Conservation (phyloP, 345 rosid species). For the Camelina hispida region DNA sequence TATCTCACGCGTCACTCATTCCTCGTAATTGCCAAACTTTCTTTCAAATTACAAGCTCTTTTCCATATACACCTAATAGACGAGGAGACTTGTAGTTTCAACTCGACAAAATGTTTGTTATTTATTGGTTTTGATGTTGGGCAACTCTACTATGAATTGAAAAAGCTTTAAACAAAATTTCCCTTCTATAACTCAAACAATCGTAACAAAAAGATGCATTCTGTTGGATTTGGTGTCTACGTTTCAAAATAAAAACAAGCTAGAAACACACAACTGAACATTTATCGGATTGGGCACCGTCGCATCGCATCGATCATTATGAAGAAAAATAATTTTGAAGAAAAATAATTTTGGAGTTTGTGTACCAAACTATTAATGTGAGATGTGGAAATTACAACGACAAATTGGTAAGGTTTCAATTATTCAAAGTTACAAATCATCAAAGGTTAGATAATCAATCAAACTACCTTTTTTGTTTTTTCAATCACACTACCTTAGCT, state of each 20-base stretch:
- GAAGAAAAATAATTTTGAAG: not conserved
- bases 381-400: constrained; percentile 32
- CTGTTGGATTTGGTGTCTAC: too few relatives aligned
- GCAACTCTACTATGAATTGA: not conserved
- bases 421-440: constrained; percentile 21
- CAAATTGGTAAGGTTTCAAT: constrained; percentile 25
- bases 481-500: too few relatives aligned
- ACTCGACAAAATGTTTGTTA: not conserved
- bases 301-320: not conserved
- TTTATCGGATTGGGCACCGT: constrained; percentile 4
- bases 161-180: too few relatives aligned
- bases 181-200: too few relatives aligned
- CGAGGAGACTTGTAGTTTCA: not conserved
- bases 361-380: not conserved
- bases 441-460: constrained; percentile 16
- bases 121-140: not conserved
- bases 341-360: not conserved
- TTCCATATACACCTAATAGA: not conserved
- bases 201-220: too few relatives aligned
- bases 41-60: not conserved
- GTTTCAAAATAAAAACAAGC: too few relatives aligned
- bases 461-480: constrained; percentile 4
- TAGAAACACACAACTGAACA: not conserved
- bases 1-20: constrained; percentile 9
- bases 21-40: constrained; percentile 23